Conservation (phyloP, 2,329 filamentous ascomycete species). For the Mycosphaerelloides madeirae region DNA sequence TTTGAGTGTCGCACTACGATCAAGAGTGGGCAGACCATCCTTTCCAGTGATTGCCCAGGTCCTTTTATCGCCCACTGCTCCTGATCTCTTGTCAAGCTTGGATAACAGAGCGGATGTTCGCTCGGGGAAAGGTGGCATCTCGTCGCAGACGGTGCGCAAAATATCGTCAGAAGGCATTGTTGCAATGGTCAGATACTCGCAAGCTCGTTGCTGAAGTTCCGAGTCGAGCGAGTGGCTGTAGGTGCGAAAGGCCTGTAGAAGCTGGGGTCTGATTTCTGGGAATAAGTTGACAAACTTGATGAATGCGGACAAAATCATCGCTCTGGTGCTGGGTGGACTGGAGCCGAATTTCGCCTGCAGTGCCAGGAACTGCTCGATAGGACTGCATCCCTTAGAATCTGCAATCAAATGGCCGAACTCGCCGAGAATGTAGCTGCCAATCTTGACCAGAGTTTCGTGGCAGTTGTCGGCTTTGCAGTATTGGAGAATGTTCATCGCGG, state of each 20-base stretch:
- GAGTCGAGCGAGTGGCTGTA: constrained; percentile 95
- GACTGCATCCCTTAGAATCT: constrained; percentile 85
- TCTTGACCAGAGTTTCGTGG: constrained; percentile 96
- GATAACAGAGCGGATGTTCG: constrained; percentile 87
- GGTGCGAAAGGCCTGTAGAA: constrained; percentile 81
- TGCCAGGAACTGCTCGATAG: constrained; percentile 94
- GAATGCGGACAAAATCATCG: constrained; percentile 91
- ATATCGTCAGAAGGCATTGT: constrained; percentile 85
- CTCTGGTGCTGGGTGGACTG: constrained; percentile 82
- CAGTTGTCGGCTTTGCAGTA: constrained; percentile 91
- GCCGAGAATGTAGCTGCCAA: constrained; percentile 90
- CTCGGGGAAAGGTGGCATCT: constrained; percentile 98
- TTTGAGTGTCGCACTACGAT: constrained; percentile 76
- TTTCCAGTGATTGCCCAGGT: constrained; percentile 98
- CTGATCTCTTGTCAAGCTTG: constrained; percentile 88
- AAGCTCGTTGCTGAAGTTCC: constrained; percentile 91
- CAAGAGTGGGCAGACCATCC: constrained; percentile 60
- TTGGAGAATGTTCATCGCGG: constrained; percentile 84
- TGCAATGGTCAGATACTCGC: constrained; percentile 85
- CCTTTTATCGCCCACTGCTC: constrained; percentile 79
- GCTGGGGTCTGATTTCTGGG: constrained; percentile 94
- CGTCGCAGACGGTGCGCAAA: constrained; percentile 87
- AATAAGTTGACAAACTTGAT: constrained; percentile 98
- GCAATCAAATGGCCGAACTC: constrained; percentile 97
- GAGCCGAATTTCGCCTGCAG: constrained; percentile 84